These are phyloP conservation scores for Alternaria ventricosa DNA, from an alignment of 2,329 filamentous ascomycete genomes.

Conservation along the genomic window DNA sequence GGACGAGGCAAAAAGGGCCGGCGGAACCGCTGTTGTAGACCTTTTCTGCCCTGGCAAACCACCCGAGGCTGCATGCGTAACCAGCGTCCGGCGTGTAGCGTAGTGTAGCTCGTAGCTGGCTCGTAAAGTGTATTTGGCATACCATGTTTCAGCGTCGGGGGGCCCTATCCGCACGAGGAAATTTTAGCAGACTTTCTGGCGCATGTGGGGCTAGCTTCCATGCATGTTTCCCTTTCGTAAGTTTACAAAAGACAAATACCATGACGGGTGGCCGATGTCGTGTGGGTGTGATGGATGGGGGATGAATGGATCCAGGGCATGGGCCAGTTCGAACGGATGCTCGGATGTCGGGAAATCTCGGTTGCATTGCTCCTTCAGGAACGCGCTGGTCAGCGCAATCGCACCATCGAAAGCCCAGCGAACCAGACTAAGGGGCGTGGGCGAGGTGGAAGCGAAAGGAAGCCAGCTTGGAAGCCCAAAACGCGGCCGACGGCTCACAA, in stretches of 20 bases:
- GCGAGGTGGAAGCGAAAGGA: not conserved
- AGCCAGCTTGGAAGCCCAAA: not conserved
- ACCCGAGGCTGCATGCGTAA: constrained; percentile 1
- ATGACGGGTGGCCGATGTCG: not conserved
- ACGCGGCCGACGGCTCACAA: not conserved
- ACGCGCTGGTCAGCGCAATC: not conserved
- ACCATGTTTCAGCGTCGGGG: constrained; percentile 9
- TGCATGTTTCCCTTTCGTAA: not conserved
- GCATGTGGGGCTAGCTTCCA: constrained; percentile 10
- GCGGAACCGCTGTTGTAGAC: constrained; percentile 2
- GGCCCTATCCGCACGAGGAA: not conserved
- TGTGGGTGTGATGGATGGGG: not conserved
- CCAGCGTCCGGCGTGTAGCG: constrained; percentile 1
- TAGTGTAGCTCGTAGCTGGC: not conserved
- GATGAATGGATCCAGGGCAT: not conserved
- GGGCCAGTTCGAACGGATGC: not conserved
- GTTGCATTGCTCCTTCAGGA: constrained; percentile 4
- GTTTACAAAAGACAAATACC: constrained; percentile 2
- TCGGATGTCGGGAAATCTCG: constrained; percentile 14
- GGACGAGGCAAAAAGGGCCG: constrained; percentile 3
- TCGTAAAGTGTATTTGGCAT: constrained; percentile 13
- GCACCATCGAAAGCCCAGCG: not conserved
- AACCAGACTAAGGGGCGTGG: constrained; percentile 1
- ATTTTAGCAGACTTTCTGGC: constrained; percentile 6
- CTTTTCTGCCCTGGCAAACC: not conserved